These are phyloP conservation scores for Stephania japonica DNA, from an alignment of 164 flowering plant species.

Conservation along the genomic window DNA sequence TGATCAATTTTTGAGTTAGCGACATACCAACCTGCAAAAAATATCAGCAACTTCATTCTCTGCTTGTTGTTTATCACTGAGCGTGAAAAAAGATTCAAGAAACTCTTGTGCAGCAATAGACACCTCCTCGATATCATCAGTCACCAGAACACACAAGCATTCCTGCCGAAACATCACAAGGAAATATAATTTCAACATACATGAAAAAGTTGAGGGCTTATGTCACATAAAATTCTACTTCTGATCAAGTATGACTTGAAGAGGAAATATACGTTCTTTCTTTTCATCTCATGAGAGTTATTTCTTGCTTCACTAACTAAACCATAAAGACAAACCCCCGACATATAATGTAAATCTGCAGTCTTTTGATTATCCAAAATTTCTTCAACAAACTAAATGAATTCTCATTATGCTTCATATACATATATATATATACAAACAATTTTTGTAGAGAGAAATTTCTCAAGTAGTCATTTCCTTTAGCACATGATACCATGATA, in stretches of 20 bases:
- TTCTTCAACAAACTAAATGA: background rate
- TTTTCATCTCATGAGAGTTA: background rate
- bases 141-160: slow-evolving; percentile 67
- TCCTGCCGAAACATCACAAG: slow-evolving; percentile 44
- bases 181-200: background rate
- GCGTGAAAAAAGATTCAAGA: slow-evolving; percentile 44
- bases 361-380: background rate
- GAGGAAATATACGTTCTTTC: background rate
- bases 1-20: background rate
- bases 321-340: background rate
- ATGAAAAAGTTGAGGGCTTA: slow-evolving; percentile 8
- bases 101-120: slow-evolving; percentile 61
- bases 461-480: background rate
- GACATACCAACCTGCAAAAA: slow-evolving; percentile 54
- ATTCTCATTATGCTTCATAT: background rate
- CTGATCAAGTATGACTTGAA: background rate
- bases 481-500: background rate
- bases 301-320: background rate
- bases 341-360: background rate
- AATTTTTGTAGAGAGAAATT: background rate
- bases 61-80: slow-evolving; percentile 29
- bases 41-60: slow-evolving; percentile 53
- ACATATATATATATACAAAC: background rate
- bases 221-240: background rate
- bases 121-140: slow-evolving; percentile 74